Evolutionary conservation across 129 eudicot species (phyloP).

Genomic region (Pseudognaphalium luteoalbum): DNA sequence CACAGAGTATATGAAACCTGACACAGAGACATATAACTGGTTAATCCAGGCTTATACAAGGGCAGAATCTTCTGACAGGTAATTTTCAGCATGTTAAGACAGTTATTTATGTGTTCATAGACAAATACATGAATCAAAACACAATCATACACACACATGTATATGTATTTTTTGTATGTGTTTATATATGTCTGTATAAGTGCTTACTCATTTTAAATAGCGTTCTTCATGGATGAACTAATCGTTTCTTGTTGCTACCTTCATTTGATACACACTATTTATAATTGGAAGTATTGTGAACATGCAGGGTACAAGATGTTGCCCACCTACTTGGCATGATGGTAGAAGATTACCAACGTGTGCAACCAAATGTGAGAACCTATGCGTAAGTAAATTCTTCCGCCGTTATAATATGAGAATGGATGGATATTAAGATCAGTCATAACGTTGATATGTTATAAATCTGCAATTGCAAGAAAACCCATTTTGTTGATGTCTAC

Average conservation of each 20-base stretch:
- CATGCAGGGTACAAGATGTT: slow-evolving; percentile 90
- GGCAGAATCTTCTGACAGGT: slow-evolving; percentile 96
- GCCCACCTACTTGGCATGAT: slow-evolving; percentile 96
- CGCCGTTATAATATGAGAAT: not conserved
- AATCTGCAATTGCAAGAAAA: not conserved
- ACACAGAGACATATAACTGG: slow-evolving; percentile 97
- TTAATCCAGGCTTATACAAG: slow-evolving; percentile 97
- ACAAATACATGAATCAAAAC: not conserved
- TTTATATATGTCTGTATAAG: not conserved
- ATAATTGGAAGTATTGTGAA: slow-evolving; percentile 17
- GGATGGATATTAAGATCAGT: not conserved
- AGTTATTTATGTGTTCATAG: not conserved
- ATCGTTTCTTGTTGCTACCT: slow-evolving; percentile 8
- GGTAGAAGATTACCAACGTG: slow-evolving; percentile 80
- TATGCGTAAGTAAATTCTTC: slow-evolving; percentile 69
- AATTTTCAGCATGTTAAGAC: slow-evolving; percentile 6
- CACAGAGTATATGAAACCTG: slow-evolving; percentile 91
- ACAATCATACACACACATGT: not conserved
- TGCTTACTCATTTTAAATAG: not conserved
- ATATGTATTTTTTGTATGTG: not conserved
- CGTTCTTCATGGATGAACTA: not conserved
- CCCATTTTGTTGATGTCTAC: not conserved
- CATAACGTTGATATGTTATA: not conserved
- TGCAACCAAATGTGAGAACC: slow-evolving; percentile 92
- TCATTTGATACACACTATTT: not conserved